phyloP scores from a whole-genome alignment of 257 asterid species.

The Handroanthus guayacan region DNA sequence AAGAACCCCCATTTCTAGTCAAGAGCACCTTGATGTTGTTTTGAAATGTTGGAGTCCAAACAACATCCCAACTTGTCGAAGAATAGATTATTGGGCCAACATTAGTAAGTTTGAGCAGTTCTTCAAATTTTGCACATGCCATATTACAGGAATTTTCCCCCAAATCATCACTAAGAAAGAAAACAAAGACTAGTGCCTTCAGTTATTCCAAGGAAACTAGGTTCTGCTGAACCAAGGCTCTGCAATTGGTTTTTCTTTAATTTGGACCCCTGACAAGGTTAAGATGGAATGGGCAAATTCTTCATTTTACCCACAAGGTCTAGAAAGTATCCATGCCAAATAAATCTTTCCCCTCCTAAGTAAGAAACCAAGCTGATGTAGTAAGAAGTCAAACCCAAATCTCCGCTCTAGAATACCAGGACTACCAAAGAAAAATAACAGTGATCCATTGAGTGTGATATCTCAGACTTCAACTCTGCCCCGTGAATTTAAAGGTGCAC shows the following conservation, averaged over 20 bases:
- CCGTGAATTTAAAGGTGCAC: background rate
- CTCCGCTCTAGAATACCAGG: slow-evolving; percentile 1
- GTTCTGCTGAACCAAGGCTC: slow-evolving; percentile 13
- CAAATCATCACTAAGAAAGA: background rate
- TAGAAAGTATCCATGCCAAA: slow-evolving; percentile 22
- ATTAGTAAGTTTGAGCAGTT: slow-evolving; percentile 13
- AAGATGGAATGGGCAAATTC: slow-evolving; percentile 4
- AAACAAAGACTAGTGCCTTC: slow-evolving; percentile 19
- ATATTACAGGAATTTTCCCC: background rate
- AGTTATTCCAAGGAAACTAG: slow-evolving; percentile 15
- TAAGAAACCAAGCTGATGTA: slow-evolving; percentile 20
- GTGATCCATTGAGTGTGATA: slow-evolving; percentile 1
- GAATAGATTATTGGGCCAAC: slow-evolving; percentile 4
- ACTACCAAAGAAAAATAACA: background rate
- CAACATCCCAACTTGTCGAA: slow-evolving; percentile 27
- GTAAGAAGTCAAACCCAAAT: slow-evolving; percentile 17
- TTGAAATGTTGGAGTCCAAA: slow-evolving; percentile 21
- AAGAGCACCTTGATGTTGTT: slow-evolving; percentile 27
- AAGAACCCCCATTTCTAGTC: slow-evolving; percentile 17
- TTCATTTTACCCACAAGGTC: slow-evolving; percentile 14
- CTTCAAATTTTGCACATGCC: background rate
- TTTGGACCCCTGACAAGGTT: slow-evolving; percentile 21
- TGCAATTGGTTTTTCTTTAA: slow-evolving; percentile 20
- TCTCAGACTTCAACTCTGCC: slow-evolving; percentile 3
- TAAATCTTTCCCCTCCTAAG: slow-evolving; percentile 24